Evolutionary conservation across 495 filamentous ascomycete genomes (phyloP).

Genomic region (Friedmanniomyces simplex): DNA sequence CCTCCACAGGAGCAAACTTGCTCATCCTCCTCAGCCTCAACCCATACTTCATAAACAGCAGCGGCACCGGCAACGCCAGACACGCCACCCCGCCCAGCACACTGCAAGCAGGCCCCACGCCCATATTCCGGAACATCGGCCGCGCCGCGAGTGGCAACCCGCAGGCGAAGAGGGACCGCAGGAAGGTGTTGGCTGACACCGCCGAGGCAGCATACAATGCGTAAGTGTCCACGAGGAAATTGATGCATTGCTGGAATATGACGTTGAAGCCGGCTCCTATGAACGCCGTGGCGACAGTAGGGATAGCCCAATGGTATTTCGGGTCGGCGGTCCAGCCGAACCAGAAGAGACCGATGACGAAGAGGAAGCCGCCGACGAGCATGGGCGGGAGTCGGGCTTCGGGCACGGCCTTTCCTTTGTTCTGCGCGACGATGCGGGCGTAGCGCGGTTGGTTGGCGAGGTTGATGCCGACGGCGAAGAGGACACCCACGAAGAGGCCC

Average conservation of each 20-base stretch:
- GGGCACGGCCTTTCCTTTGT: slow-evolving; percentile 24
- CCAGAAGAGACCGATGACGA: slow-evolving; percentile 28
- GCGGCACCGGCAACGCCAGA: slow-evolving; percentile 20
- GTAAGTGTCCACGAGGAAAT: slow-evolving; percentile 24
- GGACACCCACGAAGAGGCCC: slow-evolving; percentile 38
- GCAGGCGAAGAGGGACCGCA: slow-evolving; percentile 19
- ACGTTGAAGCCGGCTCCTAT: slow-evolving; percentile 22
- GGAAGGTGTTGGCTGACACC: slow-evolving; percentile 22
- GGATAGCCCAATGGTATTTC: slow-evolving; percentile 27
- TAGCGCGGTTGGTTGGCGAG: slow-evolving; percentile 25
- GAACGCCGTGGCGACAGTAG: slow-evolving; percentile 20
- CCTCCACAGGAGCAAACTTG: slow-evolving; percentile 21
- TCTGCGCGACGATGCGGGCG: slow-evolving; percentile 9
- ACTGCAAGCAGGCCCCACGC: slow-evolving; percentile 16
- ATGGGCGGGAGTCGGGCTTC: slow-evolving; percentile 31
- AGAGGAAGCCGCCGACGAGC: slow-evolving; percentile 26
- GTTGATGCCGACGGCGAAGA: slow-evolving; percentile 24
- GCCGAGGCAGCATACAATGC: slow-evolving; percentile 19
- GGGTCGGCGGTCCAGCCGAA: slow-evolving; percentile 29
- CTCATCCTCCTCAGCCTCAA: slow-evolving; percentile 21
- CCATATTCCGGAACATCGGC: slow-evolving; percentile 23
- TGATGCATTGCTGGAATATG: slow-evolving; percentile 27
- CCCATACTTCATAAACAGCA: slow-evolving; percentile 23
- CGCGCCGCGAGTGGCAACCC: slow-evolving; percentile 19
- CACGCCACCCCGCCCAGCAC: slow-evolving; percentile 19